Base-by-base conservation (phyloP, 345 rosid genomes). In the Euphorbia tirucalli region DNA sequence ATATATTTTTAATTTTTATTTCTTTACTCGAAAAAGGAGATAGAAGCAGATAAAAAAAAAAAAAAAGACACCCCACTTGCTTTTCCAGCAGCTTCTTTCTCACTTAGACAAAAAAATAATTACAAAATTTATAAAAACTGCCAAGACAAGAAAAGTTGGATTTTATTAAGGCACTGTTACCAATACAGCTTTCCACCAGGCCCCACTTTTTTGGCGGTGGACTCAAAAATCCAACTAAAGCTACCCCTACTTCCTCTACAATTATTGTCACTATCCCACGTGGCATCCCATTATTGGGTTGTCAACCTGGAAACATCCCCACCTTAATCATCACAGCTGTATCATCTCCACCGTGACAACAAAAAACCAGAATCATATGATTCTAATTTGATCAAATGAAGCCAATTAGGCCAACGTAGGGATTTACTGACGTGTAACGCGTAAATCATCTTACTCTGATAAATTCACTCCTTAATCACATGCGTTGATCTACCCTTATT, bases 271-370 rank as follows among this genome's bases (percentile, higher is more conserved):
- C 43, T 3, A 0, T 5, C 37, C 18, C 72, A 77, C 78, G 77
- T 84, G 87, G 77, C 55, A 19, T 0, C 8, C 50, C 3, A 41
- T 63, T 15, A 68, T 78, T 82, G 73, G 79, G 14, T 35, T 65
- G 77, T 76, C 70, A 8, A 70, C 13, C 64, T 32, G 49, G 54
- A 35, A 30, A 5, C 59, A 74, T 67, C 73, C 87, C 80, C 78
- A 78, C 74, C 37, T 55, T n/a, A 75, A 71, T 74, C 73, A 67
- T 66, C 79, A 50, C 88, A 86, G 88, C 87, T 82, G 86, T 77
- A 68, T 77, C 81, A 68, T 19, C 68, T 15, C 35, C 75, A 0
- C 30, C 49, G 46, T 21, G 15, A 58, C 74, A 49, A 44, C 30
- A 75, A 52, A 72, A n/a, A 21, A 44, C 43, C 37, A 44, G 18